Evolutionary conservation across 2,329 filamentous ascomycete species (phyloP).

Genomic region (Didymella exigua): DNA sequence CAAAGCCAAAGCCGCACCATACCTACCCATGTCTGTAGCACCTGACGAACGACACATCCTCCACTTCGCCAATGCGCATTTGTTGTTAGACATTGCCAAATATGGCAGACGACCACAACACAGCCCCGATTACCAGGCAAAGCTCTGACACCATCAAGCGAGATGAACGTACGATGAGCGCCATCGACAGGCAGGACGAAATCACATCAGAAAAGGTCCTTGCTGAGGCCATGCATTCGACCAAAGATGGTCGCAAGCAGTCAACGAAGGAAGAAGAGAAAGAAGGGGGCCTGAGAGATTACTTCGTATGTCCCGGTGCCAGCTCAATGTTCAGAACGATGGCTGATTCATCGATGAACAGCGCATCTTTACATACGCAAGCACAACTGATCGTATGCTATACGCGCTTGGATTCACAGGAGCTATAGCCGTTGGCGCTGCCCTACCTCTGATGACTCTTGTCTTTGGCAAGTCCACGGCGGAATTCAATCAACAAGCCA

Average conservation of each 20-base stretch:
- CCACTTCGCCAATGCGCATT: neutral
- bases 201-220: neutral
- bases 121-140: neutral
- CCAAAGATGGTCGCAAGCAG: neutral
- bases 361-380: slow-evolving; percentile 20
- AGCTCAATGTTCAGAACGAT: no score
- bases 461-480: slow-evolving; percentile 28
- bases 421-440: slow-evolving; percentile 71
- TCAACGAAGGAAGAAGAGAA: neutral
- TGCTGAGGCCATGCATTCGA: neutral
- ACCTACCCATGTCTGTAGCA: neutral
- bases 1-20: neutral
- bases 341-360: neutral
- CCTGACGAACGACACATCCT: neutral
- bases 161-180: neutral
- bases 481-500: slow-evolving; percentile 19
- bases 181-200: neutral
- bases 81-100: neutral
- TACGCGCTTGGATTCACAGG: slow-evolving; percentile 11
- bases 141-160: neutral
- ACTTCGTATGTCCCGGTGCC: neutral
- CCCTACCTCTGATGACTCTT: slow-evolving; percentile 73
- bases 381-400: slow-evolving; percentile 5
- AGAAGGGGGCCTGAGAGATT: neutral
- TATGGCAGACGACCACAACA: neutral